Evolutionary conservation across 2,329 filamentous ascomycete genomes (phyloP).

Genomic region (Colletotrichum navitas): DNA sequence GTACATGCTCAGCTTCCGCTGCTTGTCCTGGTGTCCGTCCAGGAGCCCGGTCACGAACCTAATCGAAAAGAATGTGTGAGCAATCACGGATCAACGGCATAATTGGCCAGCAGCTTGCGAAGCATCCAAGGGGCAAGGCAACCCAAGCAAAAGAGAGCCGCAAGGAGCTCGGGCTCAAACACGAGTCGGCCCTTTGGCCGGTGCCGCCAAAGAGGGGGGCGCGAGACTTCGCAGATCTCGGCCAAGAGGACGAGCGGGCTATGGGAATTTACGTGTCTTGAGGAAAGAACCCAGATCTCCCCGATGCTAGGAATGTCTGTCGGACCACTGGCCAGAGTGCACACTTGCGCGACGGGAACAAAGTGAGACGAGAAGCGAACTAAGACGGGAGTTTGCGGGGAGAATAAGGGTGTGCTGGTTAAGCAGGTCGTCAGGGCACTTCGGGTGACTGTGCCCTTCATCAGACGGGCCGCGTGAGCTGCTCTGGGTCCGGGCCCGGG

Average conservation of each 20-base stretch:
- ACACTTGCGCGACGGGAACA: constrained; percentile 28
- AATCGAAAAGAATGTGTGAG: constrained; percentile 19
- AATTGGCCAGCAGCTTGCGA: neutral
- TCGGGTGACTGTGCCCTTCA: constrained; percentile 26
- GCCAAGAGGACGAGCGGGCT: neutral
- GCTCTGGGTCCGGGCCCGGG: neutral
- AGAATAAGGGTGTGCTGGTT: constrained; percentile 7
- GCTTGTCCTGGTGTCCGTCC: constrained; percentile 78
- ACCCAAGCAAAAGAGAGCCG: neutral
- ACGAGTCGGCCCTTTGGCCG: neutral
- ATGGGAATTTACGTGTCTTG: neutral
- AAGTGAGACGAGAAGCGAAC: constrained; percentile 25
- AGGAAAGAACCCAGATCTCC: constrained; percentile 5
- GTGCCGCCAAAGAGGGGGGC: neutral
- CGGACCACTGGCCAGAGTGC: constrained; percentile 1
- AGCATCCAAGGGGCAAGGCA: neutral
- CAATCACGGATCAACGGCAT: neutral
- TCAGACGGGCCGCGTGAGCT: constrained; percentile 29
- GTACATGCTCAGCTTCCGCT: constrained; percentile 79
- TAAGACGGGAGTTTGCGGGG: constrained; percentile 7
- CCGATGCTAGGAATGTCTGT: constrained; percentile 28
- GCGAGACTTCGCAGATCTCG: neutral
- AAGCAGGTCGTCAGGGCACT: constrained; percentile 9
- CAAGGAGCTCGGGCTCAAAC: neutral
- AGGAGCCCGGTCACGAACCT: constrained; percentile 86